Evolutionary conservation across 768 basidiomycete genomes (phyloP), one percentile per base, ranked within the genome.

Genomic region (Hygrophorus russula): DNA sequence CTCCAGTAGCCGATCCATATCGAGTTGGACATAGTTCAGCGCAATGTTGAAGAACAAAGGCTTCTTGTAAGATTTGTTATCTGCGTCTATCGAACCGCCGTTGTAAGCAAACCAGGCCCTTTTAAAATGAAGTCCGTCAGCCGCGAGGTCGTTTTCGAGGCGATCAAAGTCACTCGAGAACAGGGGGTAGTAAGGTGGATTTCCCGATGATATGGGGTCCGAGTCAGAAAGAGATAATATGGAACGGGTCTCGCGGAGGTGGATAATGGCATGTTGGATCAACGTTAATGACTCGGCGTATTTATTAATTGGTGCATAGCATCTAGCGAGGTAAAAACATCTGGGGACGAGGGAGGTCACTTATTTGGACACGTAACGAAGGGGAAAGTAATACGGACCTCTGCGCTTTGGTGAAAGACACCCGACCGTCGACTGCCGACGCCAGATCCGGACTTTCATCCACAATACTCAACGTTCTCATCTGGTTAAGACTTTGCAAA

Each of bases 21-120:
- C 86, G 46, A 91, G 61, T 49, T 85, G 78, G 43, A 89, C 80
- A 56, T 94, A 96, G 61, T 94, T 96, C 53, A 92, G 77, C 13
- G 90, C 92, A 48, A 90, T 84, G 57, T 96, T 88, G 62, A 93
- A 96, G 68, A 97, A 96, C 32, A 90, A 54, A 12, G 89, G 88
- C 56, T 94, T 94, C 65, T 82, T 80, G 55, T 80, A 67, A 31
- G 67, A 59, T 53, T 71, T 68, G 39, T 66, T 56, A 38, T 73
- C 68, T 0, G 58, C 56, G 10, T 66, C 59, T 28, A 64, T 52
- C 5, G 68, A 63, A 2, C 87, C 87, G 2, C 87, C 86, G 53
- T 87, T 87, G 56, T 71, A 72, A 1, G 76, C 69, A 52, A 85
- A 84, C 88, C 88, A 91, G 36, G 80, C 80, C 29, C 71, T 74